Evolutionary conservation across 306 rosid genomes (phyloP).

Genomic region (Abrus precatorius): DNA sequence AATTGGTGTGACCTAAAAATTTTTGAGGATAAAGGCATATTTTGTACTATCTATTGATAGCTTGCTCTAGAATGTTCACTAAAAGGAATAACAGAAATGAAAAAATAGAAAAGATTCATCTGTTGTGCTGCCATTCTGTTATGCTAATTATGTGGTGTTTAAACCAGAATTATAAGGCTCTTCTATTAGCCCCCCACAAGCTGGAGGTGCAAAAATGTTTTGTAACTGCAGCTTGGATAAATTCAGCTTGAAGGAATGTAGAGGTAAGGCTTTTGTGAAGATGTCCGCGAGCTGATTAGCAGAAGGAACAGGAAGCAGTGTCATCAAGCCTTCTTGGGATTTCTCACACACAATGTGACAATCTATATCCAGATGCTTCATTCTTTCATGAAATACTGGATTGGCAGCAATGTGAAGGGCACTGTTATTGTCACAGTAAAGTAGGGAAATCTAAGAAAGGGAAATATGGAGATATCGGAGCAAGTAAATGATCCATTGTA

Average conservation of each 20-base stretch:
- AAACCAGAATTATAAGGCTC: background rate
- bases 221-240: too few species aligned
- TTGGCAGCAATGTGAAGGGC: background rate
- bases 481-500: too few species aligned
- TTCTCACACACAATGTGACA: background rate
- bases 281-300: background rate
- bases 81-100: too few species aligned
- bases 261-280: background rate
- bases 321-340: background rate
- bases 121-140: background rate
- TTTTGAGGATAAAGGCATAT: too few species aligned
- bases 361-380: background rate
- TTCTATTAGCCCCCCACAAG: background rate
- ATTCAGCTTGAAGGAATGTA: background rate
- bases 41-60: too few species aligned
- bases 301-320: background rate
- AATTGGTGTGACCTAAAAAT: too few species aligned
- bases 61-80: too few species aligned
- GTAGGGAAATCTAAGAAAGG: too few species aligned
- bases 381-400: background rate
- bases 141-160: too few species aligned
- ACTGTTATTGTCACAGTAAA: too few species aligned
- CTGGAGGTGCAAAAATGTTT: too few species aligned
- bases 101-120: background rate
- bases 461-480: too few species aligned